phyloP scores from a whole-genome alignment of 2,329 filamentous ascomycete species.

The Trichothecium sympodiale region DNA sequence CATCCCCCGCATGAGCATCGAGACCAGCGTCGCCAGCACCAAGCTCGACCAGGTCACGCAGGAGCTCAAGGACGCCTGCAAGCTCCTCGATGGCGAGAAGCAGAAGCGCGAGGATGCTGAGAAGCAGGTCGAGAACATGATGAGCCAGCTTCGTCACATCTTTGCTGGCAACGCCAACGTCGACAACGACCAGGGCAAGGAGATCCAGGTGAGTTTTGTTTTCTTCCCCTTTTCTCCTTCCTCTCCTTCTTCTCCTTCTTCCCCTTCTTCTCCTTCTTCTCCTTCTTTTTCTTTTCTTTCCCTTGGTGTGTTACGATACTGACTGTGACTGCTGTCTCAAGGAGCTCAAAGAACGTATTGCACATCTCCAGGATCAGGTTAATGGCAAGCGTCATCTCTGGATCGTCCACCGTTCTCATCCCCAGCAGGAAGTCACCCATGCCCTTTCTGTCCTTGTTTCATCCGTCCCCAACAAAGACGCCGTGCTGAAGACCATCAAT shows the following conservation, averaged over 20 bases:
- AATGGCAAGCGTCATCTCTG: constrained; percentile 23
- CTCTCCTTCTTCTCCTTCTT: no score
- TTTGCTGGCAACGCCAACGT: background rate
- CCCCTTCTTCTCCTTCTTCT: no score
- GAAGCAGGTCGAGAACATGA: constrained; percentile 13
- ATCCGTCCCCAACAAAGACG: no score
- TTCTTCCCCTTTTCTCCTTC: constrained; percentile 1
- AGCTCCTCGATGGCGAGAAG: constrained; percentile 19
- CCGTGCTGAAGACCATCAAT: no score
- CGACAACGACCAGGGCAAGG: constrained; percentile 12
- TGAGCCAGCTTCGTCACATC: constrained; percentile 11
- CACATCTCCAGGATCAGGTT: constrained; percentile 23
- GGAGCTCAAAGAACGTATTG: constrained; percentile 20
- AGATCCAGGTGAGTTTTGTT: constrained; percentile 17
- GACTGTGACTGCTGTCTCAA: no score
- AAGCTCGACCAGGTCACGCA: constrained; percentile 20
- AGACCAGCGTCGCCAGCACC: constrained; percentile 24
- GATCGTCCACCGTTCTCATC: constrained; percentile 11
- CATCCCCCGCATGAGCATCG: constrained; percentile 25
- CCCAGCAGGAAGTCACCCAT: no score
- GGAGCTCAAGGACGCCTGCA: constrained; percentile 18
- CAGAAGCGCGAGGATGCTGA: constrained; percentile 18
- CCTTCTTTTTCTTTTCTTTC: no score
- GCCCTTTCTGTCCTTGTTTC: no score
- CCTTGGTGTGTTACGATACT: no score